These are phyloP conservation scores for Daldinia eschscholtzii DNA, from an alignment of 2,329 filamentous ascomycete species.

Conservation along the genomic window DNA sequence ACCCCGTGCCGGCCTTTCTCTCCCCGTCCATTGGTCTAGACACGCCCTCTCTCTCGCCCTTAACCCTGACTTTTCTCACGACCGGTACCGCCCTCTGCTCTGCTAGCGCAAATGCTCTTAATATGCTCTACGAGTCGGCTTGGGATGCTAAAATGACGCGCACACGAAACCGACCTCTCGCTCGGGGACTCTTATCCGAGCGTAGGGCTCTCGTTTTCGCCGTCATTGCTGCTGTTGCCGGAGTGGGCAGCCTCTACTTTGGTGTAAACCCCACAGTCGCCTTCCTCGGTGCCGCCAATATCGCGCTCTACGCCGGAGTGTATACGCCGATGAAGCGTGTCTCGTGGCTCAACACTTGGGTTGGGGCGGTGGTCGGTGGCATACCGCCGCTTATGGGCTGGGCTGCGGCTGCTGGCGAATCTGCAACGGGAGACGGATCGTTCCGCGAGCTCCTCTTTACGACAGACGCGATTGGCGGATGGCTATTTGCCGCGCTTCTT, in stretches of 20 bases:
- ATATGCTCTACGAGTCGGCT: conserved; percentile 94
- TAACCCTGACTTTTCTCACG: conserved; percentile 93
- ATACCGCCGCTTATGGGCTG: conserved; percentile 98
- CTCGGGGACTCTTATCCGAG: conserved; percentile 80
- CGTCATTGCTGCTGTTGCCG: conserved; percentile 74
- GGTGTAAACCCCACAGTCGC: conserved; percentile 96
- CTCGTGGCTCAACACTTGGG: conserved; percentile 91
- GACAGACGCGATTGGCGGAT: conserved; percentile 78
- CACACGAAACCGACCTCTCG: conserved; percentile 91
- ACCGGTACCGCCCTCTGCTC: conserved; percentile 88
- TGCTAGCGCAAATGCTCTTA: conserved; percentile 93
- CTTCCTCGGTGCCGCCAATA: conserved; percentile 85
- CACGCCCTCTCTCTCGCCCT: conserved; percentile 86
- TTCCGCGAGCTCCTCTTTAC: conserved; percentile 84
- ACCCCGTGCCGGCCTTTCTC: conserved; percentile 90
- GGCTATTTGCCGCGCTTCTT: conserved; percentile 85
- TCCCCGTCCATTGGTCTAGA: conserved; percentile 70
- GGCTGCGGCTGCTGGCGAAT: conserved; percentile 93
- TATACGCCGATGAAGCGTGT: conserved; percentile 95
- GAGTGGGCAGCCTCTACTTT: conserved; percentile 81
- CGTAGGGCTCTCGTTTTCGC: conserved; percentile 84
- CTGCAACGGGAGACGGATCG: conserved; percentile 78
- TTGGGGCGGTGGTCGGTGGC: conserved; percentile 90
- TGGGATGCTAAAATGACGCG: conserved; percentile 94
- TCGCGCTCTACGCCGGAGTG: conserved; percentile 87